Base-by-base conservation (phyloP, 352 stramenopile species). In the Blastocystis sp. region DNA sequence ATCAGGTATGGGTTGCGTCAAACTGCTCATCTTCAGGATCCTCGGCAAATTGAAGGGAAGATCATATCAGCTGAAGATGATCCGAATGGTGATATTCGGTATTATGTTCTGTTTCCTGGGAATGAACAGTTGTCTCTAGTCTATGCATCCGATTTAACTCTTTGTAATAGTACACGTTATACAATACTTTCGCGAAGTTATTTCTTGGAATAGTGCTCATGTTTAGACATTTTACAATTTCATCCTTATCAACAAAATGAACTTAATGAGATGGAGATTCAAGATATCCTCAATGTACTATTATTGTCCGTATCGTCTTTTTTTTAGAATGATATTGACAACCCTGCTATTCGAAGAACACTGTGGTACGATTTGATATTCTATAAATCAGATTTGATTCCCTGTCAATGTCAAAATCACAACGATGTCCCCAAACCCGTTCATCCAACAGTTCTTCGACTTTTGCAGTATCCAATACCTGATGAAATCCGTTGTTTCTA, bases 401-500 rank as follows among this genome's bases (percentile, higher is more conserved):
- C 30, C 5, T 35, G 22, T 19, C 24, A 58, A 22, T 33, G 15
- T 33, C n/a, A 70, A 24, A 33, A 44, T 17, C 13, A 3, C 1
- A 44, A 30, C 5, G 13, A 17, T 13, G 33, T 44, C 1, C 60
- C 40, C 0, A 37, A 58, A 27, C 13, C 9, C 13, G 40, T 59
- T 17, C 24, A 79, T 58, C 40, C 68, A 24, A 53, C 37, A 22
- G 33, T 79, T 1, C 42, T 79, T 27, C 68, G 44, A 13, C 68
- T 79, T 5, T 37, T 79, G 4, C 68, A 56, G 17, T 79, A 79
- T 24, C 68, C 68, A n/a, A 59, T 79, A 37, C 68, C 68, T 1
- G 68, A 79, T 3, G 68, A 79, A 30, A 79, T 79, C n/a, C 68
- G 68, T 24, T 79, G 68, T 48, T 79, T 79, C 37, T 56, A 57